phyloP scores from a whole-genome alignment of 169 alveolate genomes.

The Eimeria falciformis region DNA sequence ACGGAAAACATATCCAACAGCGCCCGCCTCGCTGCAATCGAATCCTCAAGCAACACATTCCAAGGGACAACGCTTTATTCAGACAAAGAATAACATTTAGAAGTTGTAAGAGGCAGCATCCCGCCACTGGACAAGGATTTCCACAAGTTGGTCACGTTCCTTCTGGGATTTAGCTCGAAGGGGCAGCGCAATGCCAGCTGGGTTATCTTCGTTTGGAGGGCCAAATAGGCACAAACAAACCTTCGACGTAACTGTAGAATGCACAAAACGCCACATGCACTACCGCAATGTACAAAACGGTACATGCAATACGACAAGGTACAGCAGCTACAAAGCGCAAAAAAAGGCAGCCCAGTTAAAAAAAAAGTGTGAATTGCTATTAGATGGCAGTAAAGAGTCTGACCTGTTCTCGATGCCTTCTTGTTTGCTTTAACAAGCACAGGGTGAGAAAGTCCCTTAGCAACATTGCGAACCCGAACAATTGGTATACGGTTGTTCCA shows the following conservation, averaged over 20 bases:
- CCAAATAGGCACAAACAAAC: slow-evolving; percentile 89
- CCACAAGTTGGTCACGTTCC: slow-evolving; percentile 92
- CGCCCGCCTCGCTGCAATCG: no score
- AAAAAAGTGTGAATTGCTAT: neutral
- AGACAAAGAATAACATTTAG: slow-evolving; percentile 21
- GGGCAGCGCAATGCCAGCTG: slow-evolving; percentile 92
- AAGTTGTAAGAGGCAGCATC: slow-evolving; percentile 94
- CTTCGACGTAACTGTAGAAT: slow-evolving; percentile 84
- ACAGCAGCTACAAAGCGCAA: neutral
- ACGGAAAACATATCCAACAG: no score
- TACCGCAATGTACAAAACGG: neutral
- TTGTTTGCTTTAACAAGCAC: slow-evolving; percentile 88
- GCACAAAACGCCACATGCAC: neutral
- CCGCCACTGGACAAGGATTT: slow-evolving; percentile 92
- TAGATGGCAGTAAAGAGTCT: neutral
- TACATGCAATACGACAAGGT: neutral
- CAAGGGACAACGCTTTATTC: no score
- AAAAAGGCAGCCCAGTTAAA: neutral
- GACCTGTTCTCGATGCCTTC: slow-evolving; percentile 89
- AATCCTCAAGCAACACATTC: no score
- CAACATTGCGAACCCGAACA: slow-evolving; percentile 91
- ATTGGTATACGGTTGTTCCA: slow-evolving; percentile 88
- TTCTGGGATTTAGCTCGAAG: slow-evolving; percentile 89
- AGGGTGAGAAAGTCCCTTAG: slow-evolving; percentile 92
- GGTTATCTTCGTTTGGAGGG: slow-evolving; percentile 94